Evolutionary conservation across 2,329 filamentous ascomycete genomes (phyloP).

Genomic region (Bipolaris bicolor): DNA sequence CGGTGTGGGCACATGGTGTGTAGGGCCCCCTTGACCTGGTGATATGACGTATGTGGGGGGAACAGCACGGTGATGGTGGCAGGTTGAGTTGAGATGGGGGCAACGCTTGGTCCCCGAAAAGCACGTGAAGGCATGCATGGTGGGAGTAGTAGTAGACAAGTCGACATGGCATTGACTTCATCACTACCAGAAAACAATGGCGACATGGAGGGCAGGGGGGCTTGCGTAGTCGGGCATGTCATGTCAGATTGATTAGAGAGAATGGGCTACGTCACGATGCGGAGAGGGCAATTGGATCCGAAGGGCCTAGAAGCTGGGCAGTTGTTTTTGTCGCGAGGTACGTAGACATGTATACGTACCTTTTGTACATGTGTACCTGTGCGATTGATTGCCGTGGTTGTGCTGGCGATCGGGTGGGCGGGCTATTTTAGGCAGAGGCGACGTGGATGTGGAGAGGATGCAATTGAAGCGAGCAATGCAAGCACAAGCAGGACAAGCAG

Average conservation of each 20-base stretch:
- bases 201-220: neutral
- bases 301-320: neutral
- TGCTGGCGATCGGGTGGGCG: constrained; percentile 5
- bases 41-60: constrained; percentile 22
- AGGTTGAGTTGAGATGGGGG: constrained; percentile 8
- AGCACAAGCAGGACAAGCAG: constrained; percentile 34
- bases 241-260: constrained; percentile 13
- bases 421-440: constrained; percentile 26
- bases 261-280: constrained; percentile 1
- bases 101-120: constrained; percentile 21
- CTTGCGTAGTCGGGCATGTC: neutral
- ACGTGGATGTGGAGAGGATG: constrained; percentile 23
- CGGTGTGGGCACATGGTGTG: neutral
- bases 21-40: neutral
- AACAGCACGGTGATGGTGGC: constrained; percentile 11
- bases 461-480: neutral
- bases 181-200: neutral
- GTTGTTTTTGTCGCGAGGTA: neutral
- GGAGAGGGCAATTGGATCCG: neutral
- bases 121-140: constrained; percentile 23
- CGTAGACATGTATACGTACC: neutral
- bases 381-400: neutral
- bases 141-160: neutral
- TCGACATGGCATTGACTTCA: neutral
- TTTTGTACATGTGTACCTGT: constrained; percentile 5